Evolutionary conservation across 1,284 basidiomycete genomes (phyloP), one percentile per base, ranked within the genome.

Genomic region (Kwoniella shivajii): DNA sequence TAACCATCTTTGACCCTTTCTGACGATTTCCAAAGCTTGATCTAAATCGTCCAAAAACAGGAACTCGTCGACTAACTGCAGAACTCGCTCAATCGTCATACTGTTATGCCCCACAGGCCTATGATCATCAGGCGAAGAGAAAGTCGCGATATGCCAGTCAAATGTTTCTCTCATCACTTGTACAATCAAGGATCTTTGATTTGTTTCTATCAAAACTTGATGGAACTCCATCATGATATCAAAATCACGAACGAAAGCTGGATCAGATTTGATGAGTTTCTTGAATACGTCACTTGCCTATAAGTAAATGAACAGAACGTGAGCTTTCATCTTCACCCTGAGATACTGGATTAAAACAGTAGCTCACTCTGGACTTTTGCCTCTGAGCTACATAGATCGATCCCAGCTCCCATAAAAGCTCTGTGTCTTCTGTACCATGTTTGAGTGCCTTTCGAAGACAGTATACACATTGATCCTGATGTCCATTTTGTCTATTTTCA

Each of bases 371-470:
- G 61, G 83, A 81, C 39, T 86, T 78, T 34, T 91, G 86, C 0
- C 85, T 86, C 29, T 88, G 83, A 61, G 90, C 86, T 63, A 88
- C 87, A 5, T 92, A 87, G 6, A 97, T 82, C 3, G 84, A 80
- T 0, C 93, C 91, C 2, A 92, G 85, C 65, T 98, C 92, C 91
- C 92, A 97, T 24, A 95, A 83, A 1, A 89, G 88, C 58, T 89
- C 87, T 9, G 91, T 83, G 61, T 97, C 93, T 4, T 82, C 81
- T 5, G 89, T 87, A 69, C 94, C 88, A 26, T 89, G 80, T 60
- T 84, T 86, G 69, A 88, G 85, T 0, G 90, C 85, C 71, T 97
- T 94, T 0, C 88, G 83, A 67, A 90, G 89, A 72, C 95, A 98
- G 73, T 98, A 97, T 27, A 96, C 78, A 0, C 92, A 90, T 76